These are phyloP conservation scores for Cyberlindnera lachancei DNA, from an alignment of 805 yeast genomes.

Conservation along the genomic window DNA sequence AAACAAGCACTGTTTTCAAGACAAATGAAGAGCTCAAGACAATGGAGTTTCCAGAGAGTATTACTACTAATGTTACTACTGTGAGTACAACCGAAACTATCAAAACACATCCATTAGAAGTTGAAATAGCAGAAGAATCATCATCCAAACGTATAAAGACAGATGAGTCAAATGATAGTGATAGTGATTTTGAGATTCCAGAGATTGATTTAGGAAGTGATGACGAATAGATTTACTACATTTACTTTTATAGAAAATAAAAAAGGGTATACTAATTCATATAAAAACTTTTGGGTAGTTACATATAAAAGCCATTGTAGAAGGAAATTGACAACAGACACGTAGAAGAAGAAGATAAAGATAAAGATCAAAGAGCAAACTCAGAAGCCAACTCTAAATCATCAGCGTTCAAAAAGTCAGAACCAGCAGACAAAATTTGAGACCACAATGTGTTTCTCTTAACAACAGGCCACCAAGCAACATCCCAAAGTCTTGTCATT, in stretches of 20 bases:
- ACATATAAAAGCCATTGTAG: too few relatives aligned
- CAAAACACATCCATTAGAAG: conserved; percentile 18
- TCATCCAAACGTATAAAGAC: conserved; percentile 21
- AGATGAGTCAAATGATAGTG: conserved; percentile 22
- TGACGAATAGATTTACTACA: not conserved
- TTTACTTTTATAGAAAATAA: too few relatives aligned
- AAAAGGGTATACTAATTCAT: too few relatives aligned
- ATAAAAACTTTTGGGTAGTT: too few relatives aligned
- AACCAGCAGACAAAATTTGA: conserved; percentile 39
- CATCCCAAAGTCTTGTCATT: conserved; percentile 67
- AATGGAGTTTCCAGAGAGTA: conserved; percentile 15
- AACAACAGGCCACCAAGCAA: conserved; percentile 58
- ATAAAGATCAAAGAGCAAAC: too few relatives aligned
- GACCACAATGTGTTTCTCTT: conserved; percentile 41
- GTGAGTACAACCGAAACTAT: too few relatives aligned
- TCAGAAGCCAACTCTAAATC: conserved; percentile 37
- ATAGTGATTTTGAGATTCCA: conserved; percentile 48
- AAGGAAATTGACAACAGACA: too few relatives aligned
- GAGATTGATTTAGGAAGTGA: conserved; percentile 33
- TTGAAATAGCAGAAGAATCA: conserved; percentile 17
- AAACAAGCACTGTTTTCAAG: conserved; percentile 15
- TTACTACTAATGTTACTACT: conserved; percentile 1
- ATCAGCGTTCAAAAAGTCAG: conserved; percentile 62
- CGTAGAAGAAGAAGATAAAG: too few relatives aligned
- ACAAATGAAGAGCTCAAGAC: conserved; percentile 18